Percentiles rank a stretch among this genome's conserved stretches.
phyloP scores from a whole-genome alignment of 352 stramenopile species.

The Phytophthora palmivora region DNA sequence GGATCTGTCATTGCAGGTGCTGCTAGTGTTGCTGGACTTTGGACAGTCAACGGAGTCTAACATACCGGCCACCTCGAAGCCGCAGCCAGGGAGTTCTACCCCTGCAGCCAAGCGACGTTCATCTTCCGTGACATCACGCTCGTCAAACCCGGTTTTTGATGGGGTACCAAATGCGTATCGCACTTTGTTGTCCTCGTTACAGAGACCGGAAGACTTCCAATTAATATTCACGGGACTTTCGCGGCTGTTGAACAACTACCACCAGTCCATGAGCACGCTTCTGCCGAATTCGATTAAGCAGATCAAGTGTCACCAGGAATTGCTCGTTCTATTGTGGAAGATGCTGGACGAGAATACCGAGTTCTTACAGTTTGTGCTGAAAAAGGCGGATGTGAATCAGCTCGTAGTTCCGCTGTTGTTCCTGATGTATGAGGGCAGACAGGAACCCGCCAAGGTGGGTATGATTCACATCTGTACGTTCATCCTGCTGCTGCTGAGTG shows the following conservation, averaged over 20 bases:
- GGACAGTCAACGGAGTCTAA: slow-evolving; percentile 68
- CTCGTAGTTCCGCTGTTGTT: slow-evolving; percentile 88
- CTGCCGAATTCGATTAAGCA: slow-evolving; percentile 94
- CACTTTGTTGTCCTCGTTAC: slow-evolving; percentile 66
- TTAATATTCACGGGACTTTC: slow-evolving; percentile 94
- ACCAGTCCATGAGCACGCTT: slow-evolving; percentile 94
- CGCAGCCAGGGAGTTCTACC: slow-evolving; percentile 50
- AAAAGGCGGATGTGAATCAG: slow-evolving; percentile 94
- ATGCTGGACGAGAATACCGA: slow-evolving; percentile 97
- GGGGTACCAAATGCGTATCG: slow-evolving; percentile 73
- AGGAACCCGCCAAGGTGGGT: slow-evolving; percentile 93
- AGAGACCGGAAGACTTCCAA: slow-evolving; percentile 90
- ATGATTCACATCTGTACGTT: slow-evolving; percentile 99
- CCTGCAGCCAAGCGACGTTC: slow-evolving; percentile 39
- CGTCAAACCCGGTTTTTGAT: slow-evolving; percentile 50
- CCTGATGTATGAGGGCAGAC: slow-evolving; percentile 94
- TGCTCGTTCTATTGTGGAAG: slow-evolving; percentile 98
- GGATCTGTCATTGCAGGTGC: slow-evolving; percentile 92
- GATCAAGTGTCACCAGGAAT: slow-evolving; percentile 97
- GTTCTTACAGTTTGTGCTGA: slow-evolving; percentile 95
- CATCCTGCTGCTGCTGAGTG: slow-evolving; percentile 96
- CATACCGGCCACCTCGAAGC: slow-evolving; percentile 55
- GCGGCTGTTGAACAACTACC: slow-evolving; percentile 97
- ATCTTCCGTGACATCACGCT: slow-evolving; percentile 28
- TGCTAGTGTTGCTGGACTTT: slow-evolving; percentile 96